Percentiles rank a stretch among this genome's conserved stretches.
Evolutionary conservation across 768 basidiomycete genomes (phyloP).

Genomic region (Leccinum ochraceum): DNA sequence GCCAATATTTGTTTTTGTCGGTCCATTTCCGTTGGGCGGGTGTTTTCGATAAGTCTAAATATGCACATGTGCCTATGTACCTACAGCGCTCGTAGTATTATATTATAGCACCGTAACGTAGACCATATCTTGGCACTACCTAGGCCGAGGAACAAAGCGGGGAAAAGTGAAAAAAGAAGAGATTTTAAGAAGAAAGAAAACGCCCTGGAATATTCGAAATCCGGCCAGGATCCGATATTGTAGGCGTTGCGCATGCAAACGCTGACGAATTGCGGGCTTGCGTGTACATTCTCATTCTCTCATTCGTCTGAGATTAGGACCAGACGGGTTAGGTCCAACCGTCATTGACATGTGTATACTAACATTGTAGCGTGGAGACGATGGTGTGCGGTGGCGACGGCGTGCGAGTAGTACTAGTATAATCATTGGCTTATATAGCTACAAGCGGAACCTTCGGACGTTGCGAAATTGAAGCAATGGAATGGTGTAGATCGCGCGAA

Average conservation of each 20-base stretch:
- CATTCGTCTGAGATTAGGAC: background rate
- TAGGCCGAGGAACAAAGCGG: background rate
- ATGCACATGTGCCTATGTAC: background rate
- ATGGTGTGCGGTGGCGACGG: background rate
- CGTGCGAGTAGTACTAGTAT: slow-evolving; percentile 2
- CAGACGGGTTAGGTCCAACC: background rate
- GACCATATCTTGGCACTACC: too few species aligned
- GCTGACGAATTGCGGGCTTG: background rate
- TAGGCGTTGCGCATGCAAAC: background rate
- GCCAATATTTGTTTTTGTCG: background rate
- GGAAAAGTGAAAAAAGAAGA: background rate
- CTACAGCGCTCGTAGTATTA: background rate
- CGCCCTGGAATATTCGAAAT: background rate
- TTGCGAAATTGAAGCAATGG: too few species aligned
- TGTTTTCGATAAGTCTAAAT: background rate
- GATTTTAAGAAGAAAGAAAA: background rate
- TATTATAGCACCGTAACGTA: background rate
- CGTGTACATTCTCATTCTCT: background rate
- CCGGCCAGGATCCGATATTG: background rate
- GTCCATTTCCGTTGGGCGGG: background rate
- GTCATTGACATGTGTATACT: background rate
- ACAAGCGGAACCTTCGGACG: too few species aligned
- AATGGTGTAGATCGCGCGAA: too few species aligned
- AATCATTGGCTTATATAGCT: too few species aligned
- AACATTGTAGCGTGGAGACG: background rate